phyloP scores from a whole-genome alignment of 2,329 filamentous ascomycete species.

The Phialophora verrucosa region DNA sequence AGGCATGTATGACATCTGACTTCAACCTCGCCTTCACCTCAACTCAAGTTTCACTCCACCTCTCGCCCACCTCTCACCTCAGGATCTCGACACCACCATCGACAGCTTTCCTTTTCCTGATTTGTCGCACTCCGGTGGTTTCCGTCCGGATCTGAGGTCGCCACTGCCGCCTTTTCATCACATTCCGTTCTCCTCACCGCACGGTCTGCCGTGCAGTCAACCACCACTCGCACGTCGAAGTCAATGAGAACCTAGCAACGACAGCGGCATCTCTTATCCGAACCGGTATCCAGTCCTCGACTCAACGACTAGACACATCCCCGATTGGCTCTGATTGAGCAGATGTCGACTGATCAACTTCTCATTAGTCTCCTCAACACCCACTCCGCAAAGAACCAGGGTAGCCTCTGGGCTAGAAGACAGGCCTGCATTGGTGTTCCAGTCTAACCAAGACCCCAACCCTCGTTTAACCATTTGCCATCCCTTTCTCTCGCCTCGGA shows the following conservation, averaged over 20 bases:
- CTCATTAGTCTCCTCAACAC: conserved; percentile 8
- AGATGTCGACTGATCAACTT: conserved; percentile 11
- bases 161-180: not conserved
- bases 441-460: conserved; percentile 13
- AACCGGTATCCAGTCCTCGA: conserved; percentile 1
- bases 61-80: not conserved
- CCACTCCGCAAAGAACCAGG: conserved; percentile 14
- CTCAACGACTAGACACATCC: conserved; percentile 17
- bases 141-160: not conserved
- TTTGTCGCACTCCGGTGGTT: not conserved
- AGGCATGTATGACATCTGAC: conserved; percentile 1
- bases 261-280: conserved; percentile 23
- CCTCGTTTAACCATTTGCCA: conserved; percentile 21
- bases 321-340: conserved; percentile 17
- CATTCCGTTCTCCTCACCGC: not conserved
- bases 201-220: not conserved
- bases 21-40: conserved; percentile 5
- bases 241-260: conserved; percentile 2
- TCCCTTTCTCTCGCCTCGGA: conserved; percentile 15
- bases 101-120: not conserved
- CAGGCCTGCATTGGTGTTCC: conserved; percentile 25
- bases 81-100: not conserved
- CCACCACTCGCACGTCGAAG: not conserved
- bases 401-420: conserved; percentile 13
- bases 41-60: conserved; percentile 16